Conservation (phyloP, 345 rosid species). For the Diplotaxis tenuifolia region DNA sequence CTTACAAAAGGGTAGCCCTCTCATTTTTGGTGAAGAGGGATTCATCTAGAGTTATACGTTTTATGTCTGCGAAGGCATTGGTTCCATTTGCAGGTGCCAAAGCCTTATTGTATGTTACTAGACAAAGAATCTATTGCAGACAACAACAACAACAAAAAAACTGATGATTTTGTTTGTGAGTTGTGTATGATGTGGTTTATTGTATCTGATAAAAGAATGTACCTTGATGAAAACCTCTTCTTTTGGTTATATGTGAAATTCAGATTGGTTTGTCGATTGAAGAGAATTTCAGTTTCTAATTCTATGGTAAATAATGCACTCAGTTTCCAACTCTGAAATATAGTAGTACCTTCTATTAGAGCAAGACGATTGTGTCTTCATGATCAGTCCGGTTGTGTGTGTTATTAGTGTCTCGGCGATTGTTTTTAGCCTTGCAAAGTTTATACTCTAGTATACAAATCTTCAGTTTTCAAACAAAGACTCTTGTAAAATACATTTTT, state of each 20-base stretch:
- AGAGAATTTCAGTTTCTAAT: not conserved
- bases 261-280: conserved; percentile 22
- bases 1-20: conserved; percentile 13
- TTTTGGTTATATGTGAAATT: conserved; percentile 24
- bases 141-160: not conserved
- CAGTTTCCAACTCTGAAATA: not conserved
- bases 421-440: not conserved
- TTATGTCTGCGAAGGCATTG: conserved; percentile 46
- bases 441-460: too few species aligned
- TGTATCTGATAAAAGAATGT: conserved; percentile 31
- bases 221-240: not conserved
- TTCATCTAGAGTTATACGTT: conserved; percentile 29
- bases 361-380: too few species aligned
- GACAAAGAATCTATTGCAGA: conserved; percentile 23
- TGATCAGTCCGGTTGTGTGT: not conserved
- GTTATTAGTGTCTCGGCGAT: not conserved
- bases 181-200: conserved; percentile 32
- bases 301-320: not conserved
- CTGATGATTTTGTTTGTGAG: conserved; percentile 24
- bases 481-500: not conserved
- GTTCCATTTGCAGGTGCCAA: conserved; percentile 34
- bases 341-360: too few species aligned
- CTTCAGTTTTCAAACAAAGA: not conserved
- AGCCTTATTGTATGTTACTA: conserved; percentile 30
- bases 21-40: conserved; percentile 37